Evolutionary conservation across 1,284 basidiomycete genomes (phyloP).

Genomic region (Lentinula novae-zelandiae): DNA sequence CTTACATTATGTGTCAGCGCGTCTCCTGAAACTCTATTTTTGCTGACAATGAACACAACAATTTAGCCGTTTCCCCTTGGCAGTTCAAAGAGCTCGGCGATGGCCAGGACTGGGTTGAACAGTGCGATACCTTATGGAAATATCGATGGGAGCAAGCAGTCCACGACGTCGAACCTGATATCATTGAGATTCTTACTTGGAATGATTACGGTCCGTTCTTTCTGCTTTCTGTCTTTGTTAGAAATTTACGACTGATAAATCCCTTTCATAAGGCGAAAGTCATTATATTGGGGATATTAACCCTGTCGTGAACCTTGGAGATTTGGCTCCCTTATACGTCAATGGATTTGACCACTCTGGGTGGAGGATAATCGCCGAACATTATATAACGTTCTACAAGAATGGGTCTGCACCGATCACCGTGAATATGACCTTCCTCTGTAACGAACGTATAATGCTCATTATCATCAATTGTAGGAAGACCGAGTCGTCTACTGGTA

Average conservation of each 20-base stretch:
- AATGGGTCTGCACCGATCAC: slow-evolving; percentile 23
- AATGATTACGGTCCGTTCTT: slow-evolving; percentile 21
- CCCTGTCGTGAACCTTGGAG: slow-evolving; percentile 25
- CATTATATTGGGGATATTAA: slow-evolving; percentile 29
- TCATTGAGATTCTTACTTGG: slow-evolving; percentile 37
- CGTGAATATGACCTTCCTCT: slow-evolving; percentile 15
- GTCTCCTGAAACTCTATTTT: background rate
- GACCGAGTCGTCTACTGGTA: slow-evolving; percentile 33
- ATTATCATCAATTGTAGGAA: slow-evolving; percentile 15
- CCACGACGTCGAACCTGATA: slow-evolving; percentile 30
- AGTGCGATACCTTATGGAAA: slow-evolving; percentile 30
- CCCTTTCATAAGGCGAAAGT: slow-evolving; percentile 13
- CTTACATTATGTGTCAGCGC: slow-evolving; percentile 31
- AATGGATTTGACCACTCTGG: slow-evolving; percentile 24
- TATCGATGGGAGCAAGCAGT: slow-evolving; percentile 30
- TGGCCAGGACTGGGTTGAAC: slow-evolving; percentile 29
- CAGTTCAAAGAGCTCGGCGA: slow-evolving; percentile 39
- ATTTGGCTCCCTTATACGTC: slow-evolving; percentile 25
- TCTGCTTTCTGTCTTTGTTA: background rate
- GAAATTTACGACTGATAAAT: background rate
- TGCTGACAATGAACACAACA: slow-evolving; percentile 18
- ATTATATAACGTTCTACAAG: slow-evolving; percentile 31
- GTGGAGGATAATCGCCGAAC: slow-evolving; percentile 30
- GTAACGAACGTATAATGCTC: background rate
- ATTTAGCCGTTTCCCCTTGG: slow-evolving; percentile 38